Evolutionary conservation across 805 yeast genomes (phyloP).

Genomic region (Candida peoriensis): DNA sequence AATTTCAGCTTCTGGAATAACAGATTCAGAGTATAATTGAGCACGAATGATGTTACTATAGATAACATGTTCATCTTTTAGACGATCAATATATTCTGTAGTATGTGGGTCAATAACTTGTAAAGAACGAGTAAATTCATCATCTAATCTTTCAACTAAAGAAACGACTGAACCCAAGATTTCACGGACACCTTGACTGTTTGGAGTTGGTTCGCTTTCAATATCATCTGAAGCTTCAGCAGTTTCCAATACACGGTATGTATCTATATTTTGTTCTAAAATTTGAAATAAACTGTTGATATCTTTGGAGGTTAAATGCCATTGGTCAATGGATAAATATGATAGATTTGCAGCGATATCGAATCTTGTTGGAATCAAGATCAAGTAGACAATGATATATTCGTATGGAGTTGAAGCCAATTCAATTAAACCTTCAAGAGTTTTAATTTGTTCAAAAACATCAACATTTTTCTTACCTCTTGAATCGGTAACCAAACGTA

Average conservation of each 20-base stretch:
- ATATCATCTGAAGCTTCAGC: conserved; percentile 70
- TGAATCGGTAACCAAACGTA: conserved; percentile 73
- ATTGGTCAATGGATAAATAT: conserved; percentile 72
- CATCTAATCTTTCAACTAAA: conserved; percentile 88
- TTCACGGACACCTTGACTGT: conserved; percentile 61
- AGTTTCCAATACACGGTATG: conserved; percentile 69
- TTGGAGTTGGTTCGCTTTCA: conserved; percentile 61
- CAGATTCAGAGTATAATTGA: conserved; percentile 77
- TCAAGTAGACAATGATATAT: conserved; percentile 67
- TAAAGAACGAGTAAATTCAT: conserved; percentile 84
- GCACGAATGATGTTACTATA: conserved; percentile 76
- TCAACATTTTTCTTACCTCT: conserved; percentile 96
- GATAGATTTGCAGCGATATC: conserved; percentile 67
- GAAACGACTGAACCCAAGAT: conserved; percentile 83
- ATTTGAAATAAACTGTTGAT: conserved; percentile 57
- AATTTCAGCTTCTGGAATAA: conserved; percentile 38
- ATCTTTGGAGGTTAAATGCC: conserved; percentile 69
- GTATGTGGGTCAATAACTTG: conserved; percentile 93
- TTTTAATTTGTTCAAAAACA: conserved; percentile 66
- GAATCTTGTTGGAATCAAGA: conserved; percentile 82
- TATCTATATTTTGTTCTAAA: conserved; percentile 53
- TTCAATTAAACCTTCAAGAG: conserved; percentile 55
- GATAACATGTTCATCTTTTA: conserved; percentile 77
- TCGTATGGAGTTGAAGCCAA: conserved; percentile 63
- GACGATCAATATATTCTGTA: conserved; percentile 84